phyloP scores from a whole-genome alignment of 768 basidiomycete species.

The Psilocybe cubensis region DNA sequence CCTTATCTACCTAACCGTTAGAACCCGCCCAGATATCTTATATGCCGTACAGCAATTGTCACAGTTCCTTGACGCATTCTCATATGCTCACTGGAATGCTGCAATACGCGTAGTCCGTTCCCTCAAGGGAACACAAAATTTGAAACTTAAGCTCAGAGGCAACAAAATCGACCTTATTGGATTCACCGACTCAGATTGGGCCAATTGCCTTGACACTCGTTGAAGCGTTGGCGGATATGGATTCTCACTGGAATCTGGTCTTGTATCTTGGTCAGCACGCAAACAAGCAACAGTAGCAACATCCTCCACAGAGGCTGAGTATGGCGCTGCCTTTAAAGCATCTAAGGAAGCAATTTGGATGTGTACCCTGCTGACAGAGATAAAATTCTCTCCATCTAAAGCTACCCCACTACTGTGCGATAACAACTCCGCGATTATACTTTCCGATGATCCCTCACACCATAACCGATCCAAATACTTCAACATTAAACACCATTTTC shows the following conservation, averaged over 20 bases:
- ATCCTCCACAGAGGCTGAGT: constrained; percentile 44
- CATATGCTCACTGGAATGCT: constrained; percentile 27
- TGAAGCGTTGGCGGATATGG: constrained; percentile 25
- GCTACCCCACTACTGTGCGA: constrained; percentile 27
- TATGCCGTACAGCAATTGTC: constrained; percentile 18
- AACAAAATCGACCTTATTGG: constrained; percentile 19
- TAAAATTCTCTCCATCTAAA: constrained; percentile 1
- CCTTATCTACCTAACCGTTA: constrained; percentile 13
- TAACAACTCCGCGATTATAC: constrained; percentile 39
- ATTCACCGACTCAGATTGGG: constrained; percentile 30
- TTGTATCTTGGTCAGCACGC: constrained; percentile 33
- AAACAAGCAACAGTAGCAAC: constrained; percentile 35
- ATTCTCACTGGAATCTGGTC: constrained; percentile 25
- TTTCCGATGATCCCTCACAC: constrained; percentile 35
- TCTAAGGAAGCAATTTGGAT: constrained; percentile 24
- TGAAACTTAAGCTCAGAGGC: constrained; percentile 18
- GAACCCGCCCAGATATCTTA: constrained; percentile 8
- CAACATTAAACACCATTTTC: constrained; percentile 41
- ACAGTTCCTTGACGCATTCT: constrained; percentile 31
- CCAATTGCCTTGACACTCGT: constrained; percentile 24
- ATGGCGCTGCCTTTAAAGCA: constrained; percentile 41
- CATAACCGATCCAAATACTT: constrained; percentile 47
- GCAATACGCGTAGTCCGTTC: constrained; percentile 24
- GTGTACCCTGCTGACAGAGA: constrained; percentile 8
- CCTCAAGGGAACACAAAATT: constrained; percentile 19